These are phyloP conservation scores for Asterophora parasitica DNA, from an alignment of 768 basidiomycete genomes.

Conservation along the genomic window DNA sequence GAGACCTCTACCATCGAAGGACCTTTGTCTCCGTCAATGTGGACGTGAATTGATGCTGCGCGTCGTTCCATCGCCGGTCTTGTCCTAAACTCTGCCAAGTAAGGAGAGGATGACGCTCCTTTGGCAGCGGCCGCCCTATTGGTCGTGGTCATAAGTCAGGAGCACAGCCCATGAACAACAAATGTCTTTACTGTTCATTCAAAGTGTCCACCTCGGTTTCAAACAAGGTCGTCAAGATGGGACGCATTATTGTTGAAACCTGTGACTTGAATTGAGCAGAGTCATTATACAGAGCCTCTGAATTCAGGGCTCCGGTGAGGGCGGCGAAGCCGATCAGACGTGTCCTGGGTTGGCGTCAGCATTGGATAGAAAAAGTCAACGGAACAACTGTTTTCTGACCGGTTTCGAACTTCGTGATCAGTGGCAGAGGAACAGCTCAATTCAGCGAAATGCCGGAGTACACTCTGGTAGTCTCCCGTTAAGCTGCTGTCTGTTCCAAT, in stretches of 20 bases:
- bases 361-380: background rate
- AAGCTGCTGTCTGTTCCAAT: conserved; percentile 72
- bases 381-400: conserved; percentile 37
- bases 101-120: conserved; percentile 69
- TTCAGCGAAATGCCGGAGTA: conserved; percentile 58
- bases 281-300: conserved; percentile 78
- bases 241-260: conserved; percentile 62
- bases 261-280: conserved; percentile 69
- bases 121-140: conserved; percentile 57
- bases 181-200: conserved; percentile 59
- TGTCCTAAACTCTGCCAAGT: conserved; percentile 79
- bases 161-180: conserved; percentile 3
- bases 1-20: conserved; percentile 72
- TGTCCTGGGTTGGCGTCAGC: conserved; percentile 43
- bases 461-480: conserved; percentile 65
- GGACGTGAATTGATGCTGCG: conserved; percentile 85
- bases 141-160: background rate
- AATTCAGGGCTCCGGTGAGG: conserved; percentile 73
- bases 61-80: conserved; percentile 75
- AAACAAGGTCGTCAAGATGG: conserved; percentile 65
- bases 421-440: conserved; percentile 49
- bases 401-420: conserved; percentile 71
- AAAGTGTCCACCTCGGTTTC: conserved; percentile 55
- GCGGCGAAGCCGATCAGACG: conserved; percentile 85
- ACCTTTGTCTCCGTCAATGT: conserved; percentile 84